phyloP scores from a whole-genome alignment of 495 filamentous ascomycete species.

The Parmelia sp. region DNA sequence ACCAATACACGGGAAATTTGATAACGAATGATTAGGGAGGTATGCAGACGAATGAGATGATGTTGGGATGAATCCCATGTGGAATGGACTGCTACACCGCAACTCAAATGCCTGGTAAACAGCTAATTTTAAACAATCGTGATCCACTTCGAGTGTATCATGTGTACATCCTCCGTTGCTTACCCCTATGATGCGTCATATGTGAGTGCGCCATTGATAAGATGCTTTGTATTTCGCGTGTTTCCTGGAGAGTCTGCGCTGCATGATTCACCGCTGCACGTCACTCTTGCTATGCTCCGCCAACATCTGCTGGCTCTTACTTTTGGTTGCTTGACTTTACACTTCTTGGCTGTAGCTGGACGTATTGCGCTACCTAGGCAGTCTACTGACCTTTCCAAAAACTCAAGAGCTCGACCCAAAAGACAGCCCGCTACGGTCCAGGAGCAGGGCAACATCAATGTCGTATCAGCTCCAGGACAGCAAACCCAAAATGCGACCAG shows the following conservation, averaged over 20 bases:
- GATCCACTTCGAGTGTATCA: slow-evolving; percentile 8
- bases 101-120: not conserved
- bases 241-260: not conserved
- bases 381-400: not conserved
- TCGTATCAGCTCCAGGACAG: slow-evolving; percentile 1
- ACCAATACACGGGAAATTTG: not conserved
- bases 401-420: not conserved
- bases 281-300: slow-evolving; percentile 3
- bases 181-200: slow-evolving; percentile 7
- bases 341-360: not conserved
- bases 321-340: not conserved
- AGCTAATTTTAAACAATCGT: not conserved
- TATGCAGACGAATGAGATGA: slow-evolving; percentile 1
- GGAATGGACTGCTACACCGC: not conserved
- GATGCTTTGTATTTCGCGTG: not conserved
- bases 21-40: slow-evolving; percentile 1
- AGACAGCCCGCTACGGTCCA: slow-evolving; percentile 1
- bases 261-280: not conserved
- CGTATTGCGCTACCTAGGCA: not conserved
- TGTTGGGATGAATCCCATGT: not conserved
- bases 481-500: slow-evolving; percentile 7
- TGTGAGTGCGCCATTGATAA: not conserved
- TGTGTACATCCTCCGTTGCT: not conserved
- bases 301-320: not conserved
- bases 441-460: slow-evolving; percentile 2